Evolutionary conservation across 495 filamentous ascomycete genomes (phyloP).

Genomic region (Hypoxylon intermedium): DNA sequence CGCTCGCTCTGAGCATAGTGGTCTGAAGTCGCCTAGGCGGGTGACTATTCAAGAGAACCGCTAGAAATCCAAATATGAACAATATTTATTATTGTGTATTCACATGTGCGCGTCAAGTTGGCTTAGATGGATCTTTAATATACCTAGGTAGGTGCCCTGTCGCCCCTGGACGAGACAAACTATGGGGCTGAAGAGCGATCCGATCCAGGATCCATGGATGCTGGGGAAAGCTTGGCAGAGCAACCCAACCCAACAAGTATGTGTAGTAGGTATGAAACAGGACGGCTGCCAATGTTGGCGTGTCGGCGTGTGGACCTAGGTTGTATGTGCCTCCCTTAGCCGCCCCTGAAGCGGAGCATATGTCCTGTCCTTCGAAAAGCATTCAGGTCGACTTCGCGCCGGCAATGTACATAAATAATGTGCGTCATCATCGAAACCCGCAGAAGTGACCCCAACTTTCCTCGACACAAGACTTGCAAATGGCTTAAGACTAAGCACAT

Average conservation of each 20-base stretch:
- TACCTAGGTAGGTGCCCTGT: no score
- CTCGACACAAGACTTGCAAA: neutral
- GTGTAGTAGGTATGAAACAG: neutral
- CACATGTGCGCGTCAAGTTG: no score
- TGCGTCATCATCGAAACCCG: conserved; percentile 22
- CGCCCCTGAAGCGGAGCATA: neutral
- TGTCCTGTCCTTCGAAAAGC: neutral
- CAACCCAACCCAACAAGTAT: no score
- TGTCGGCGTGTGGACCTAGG: no score
- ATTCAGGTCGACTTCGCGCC: neutral
- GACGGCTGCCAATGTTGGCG: no score
- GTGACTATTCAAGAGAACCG: conserved; percentile 6
- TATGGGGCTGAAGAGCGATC: no score
- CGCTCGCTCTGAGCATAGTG: conserved; percentile 20
- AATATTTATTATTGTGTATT: conserved; percentile 3
- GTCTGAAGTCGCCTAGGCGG: conserved; percentile 1
- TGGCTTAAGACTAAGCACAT: neutral
- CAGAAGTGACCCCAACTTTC: neutral
- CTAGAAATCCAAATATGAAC: conserved; percentile 16
- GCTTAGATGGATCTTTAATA: no score
- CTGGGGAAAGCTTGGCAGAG: conserved; percentile 7
- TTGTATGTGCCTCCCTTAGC: no score
- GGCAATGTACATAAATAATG: neutral
- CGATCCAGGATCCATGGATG: no score
- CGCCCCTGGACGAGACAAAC: no score